Conservation (phyloP, 768 basidiomycete species). For the Rubroboletus pulcherrimus region DNA sequence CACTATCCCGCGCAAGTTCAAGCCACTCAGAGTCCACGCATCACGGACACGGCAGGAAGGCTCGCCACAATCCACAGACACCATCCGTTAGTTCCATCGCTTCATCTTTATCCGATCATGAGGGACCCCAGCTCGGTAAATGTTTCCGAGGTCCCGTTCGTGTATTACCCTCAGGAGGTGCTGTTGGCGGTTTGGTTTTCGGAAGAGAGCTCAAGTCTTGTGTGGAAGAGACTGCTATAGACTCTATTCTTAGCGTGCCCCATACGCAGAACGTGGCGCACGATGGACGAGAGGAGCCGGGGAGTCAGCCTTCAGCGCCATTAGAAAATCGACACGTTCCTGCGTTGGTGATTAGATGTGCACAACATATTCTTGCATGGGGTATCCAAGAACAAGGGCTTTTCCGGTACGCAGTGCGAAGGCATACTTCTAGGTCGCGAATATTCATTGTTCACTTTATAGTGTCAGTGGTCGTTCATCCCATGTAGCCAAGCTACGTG, state of each 20-base stretch:
- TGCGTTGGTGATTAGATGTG: constrained; percentile 76
- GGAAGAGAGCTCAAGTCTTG: constrained; percentile 53
- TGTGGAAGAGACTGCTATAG: constrained; percentile 54
- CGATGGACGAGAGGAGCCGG: not conserved
- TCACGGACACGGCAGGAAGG: constrained; percentile 31
- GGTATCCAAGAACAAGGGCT: constrained; percentile 84
- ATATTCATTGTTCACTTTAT: constrained; percentile 15
- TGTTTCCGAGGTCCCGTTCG: constrained; percentile 53
- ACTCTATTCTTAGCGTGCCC: constrained; percentile 14
- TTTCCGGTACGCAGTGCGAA: constrained; percentile 59
- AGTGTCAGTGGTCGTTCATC: constrained; percentile 82
- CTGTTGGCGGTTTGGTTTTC: constrained; percentile 59
- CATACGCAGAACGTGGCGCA: constrained; percentile 3
- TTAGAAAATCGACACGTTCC: constrained; percentile 58
- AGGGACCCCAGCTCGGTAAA: constrained; percentile 54
- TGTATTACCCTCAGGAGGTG: constrained; percentile 31
- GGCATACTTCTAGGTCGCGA: not conserved
- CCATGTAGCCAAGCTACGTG: constrained; percentile 69
- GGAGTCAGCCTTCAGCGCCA: constrained; percentile 21
- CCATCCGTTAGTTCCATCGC: constrained; percentile 53
- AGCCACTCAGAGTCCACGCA: constrained; percentile 33
- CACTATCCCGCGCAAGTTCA: constrained; percentile 39
- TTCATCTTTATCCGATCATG: constrained; percentile 46
- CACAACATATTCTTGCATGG: constrained; percentile 78
- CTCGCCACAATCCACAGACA: constrained; percentile 54